phyloP scores from a whole-genome alignment of 768 basidiomycete genomes.

The Xerocomus spinulosus region DNA sequence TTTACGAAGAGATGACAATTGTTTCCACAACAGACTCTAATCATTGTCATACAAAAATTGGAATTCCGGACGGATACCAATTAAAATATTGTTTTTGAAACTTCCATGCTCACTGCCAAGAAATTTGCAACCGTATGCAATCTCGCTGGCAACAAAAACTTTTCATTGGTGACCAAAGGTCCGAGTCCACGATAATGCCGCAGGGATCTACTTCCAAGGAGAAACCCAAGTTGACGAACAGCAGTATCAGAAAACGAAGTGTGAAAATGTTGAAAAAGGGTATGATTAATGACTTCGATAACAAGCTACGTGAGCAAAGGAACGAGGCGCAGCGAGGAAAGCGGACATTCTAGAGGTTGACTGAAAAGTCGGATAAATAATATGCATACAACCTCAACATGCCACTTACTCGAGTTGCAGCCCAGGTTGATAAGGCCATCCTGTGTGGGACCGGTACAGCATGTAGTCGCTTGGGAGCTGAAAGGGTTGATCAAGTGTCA shows the following conservation, averaged over 20 bases:
- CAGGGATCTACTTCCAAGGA: too few relatives aligned
- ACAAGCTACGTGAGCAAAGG: constrained; percentile 7
- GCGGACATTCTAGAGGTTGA: constrained; percentile 12
- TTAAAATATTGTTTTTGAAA: too few relatives aligned
- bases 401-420: constrained; percentile 36
- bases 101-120: too few relatives aligned
- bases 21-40: too few relatives aligned
- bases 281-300: constrained; percentile 12
- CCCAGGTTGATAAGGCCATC: constrained; percentile 36
- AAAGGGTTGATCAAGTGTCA: constrained; percentile 6
- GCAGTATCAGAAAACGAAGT: neutral
- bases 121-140: too few relatives aligned
- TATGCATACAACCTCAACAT: neutral
- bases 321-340: constrained; percentile 11
- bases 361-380: constrained; percentile 11
- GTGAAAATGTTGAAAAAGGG: constrained; percentile 4
- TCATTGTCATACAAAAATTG: too few relatives aligned
- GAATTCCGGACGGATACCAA: too few relatives aligned
- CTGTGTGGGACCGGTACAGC: constrained; percentile 35
- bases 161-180: neutral
- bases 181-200: neutral
- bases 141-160: too few relatives aligned
- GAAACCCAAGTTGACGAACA: neutral
- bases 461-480: constrained; percentile 36
- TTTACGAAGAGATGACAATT: too few relatives aligned